Evolutionary conservation across 371 early-diverging fungal genomes (phyloP), one percentile per base, ranked within the genome.

Genomic region (Neoconidiobolus thromboides): DNA sequence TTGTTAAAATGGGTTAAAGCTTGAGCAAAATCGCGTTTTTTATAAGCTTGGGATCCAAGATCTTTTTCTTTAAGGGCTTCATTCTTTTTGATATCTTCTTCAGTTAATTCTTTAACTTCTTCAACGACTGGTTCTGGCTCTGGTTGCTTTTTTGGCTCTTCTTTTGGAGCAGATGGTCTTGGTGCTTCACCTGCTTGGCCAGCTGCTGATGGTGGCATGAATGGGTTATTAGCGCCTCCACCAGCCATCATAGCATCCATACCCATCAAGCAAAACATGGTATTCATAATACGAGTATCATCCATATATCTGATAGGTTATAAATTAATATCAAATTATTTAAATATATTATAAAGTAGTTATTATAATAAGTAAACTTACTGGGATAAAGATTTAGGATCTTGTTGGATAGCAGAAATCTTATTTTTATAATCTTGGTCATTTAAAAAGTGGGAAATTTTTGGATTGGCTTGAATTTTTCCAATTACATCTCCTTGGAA

Each of bases 1-100:
- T 84, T 82, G 69, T 77, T 71, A 70, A 98, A 98, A 69, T 91
- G 86, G 48, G 71, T 69, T 55, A 97, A 68, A 6, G 99, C 97
- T 61, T 80, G 76, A 10, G 87, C 89, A 70, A 97, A 96, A 52
- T 89, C 69, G 58, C 88, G 81, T 68, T 91, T 85, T 79, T 96
- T 98, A 77, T 96, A 98, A 44, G 80, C 78, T 15, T 74, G 76
- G 72, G 93, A 95, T 54, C 96, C 98, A 58, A 84, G 73, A 48
- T 89, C 86, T 80, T 98, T 97, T 69, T 84, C 84, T 62, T 79
- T 74, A 49, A 80, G 65, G 9, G 85, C 85, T 67, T 86, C 81
- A 60, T 85, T 77, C 73, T 86, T 89, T 57, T 74, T 71, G 44
- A 67, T 49, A 7, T 74, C 72, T n/a, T 73, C 75, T 60, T 77